Evolutionary conservation across 2,329 filamentous ascomycete species (phyloP).

Genomic region (Neocucurbitaria cava): DNA sequence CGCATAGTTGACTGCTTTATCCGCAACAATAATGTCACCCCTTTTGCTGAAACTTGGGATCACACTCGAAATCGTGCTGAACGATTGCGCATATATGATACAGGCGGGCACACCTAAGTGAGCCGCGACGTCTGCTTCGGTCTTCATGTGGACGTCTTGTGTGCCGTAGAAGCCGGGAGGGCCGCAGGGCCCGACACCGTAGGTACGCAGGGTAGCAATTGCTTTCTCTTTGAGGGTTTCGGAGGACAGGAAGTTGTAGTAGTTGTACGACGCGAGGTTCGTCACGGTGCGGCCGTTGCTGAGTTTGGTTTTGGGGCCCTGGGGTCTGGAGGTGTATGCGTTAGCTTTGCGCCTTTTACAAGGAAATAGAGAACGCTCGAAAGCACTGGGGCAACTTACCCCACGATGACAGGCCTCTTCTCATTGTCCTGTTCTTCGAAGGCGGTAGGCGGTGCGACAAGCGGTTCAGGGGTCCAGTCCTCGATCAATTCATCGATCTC

Average conservation of each 20-base stretch:
- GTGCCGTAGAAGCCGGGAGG: constrained; percentile 98
- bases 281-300: constrained; percentile 87
- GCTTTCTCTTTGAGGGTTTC: constrained; percentile 94
- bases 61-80: constrained; percentile 95
- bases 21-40: constrained; percentile 95
- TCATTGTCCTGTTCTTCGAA: constrained; percentile 85
- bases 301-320: constrained; percentile 88
- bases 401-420: constrained; percentile 84
- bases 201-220: constrained; percentile 89
- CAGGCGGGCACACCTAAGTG: constrained; percentile 87
- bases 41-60: constrained; percentile 97
- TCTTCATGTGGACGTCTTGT: constrained; percentile 97
- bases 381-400: constrained; percentile 59
- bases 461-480: constrained; percentile 93
- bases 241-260: constrained; percentile 95
- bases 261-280: constrained; percentile 95
- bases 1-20: constrained; percentile 90
- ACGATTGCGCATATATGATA: constrained; percentile 95
- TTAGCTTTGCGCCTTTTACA: constrained; percentile 16
- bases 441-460: constrained; percentile 75
- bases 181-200: constrained; percentile 95
- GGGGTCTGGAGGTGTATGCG: constrained; percentile 65
- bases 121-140: constrained; percentile 89
- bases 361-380: neutral
- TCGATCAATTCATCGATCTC: constrained; percentile 97